Evolutionary conservation across 805 yeast genomes (phyloP).

Genomic region (Candida parachauliodes): DNA sequence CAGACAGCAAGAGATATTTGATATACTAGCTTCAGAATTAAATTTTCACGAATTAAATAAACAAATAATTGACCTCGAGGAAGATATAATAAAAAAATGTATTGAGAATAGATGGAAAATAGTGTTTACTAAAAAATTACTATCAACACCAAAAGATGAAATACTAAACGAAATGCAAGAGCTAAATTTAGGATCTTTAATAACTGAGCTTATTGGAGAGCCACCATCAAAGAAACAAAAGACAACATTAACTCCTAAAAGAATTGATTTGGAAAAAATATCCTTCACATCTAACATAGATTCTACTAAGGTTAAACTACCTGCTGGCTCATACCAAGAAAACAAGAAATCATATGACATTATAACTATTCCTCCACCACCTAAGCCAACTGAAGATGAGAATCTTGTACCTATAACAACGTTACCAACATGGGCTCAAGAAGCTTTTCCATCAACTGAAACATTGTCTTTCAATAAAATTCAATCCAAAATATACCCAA

Average conservation of each 20-base stretch:
- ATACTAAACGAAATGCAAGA: conserved; percentile 44
- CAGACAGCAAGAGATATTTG: conserved; percentile 22
- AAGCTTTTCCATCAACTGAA: conserved; percentile 67
- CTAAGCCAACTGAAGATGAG: conserved; percentile 36
- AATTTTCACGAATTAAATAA: conserved; percentile 48
- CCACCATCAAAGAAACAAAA: conserved; percentile 47
- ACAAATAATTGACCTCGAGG: conserved; percentile 51
- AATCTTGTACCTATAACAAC: conserved; percentile 53
- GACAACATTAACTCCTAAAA: conserved; percentile 2
- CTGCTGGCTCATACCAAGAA: conserved; percentile 79
- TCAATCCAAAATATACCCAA: conserved; percentile 77
- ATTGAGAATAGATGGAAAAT: conserved; percentile 49
- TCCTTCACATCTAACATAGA: conserved; percentile 34
- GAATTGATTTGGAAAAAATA: conserved; percentile 9
- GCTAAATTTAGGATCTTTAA: conserved; percentile 37
- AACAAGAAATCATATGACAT: conserved; percentile 77
- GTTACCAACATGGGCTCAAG: conserved; percentile 80
- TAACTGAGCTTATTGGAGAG: conserved; percentile 33
- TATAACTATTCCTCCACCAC: conserved; percentile 80
- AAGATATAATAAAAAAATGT: conserved; percentile 31
- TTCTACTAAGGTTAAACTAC: conserved; percentile 64
- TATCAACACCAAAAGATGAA: conserved; percentile 23
- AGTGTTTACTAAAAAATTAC: conserved; percentile 48
- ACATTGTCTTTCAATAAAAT: conserved; percentile 70
- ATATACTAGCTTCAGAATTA: conserved; percentile 33